These are phyloP conservation scores for Lodderomyces oxycetoniae DNA, from an alignment of 1,139 yeast species.

Conservation along the genomic window DNA sequence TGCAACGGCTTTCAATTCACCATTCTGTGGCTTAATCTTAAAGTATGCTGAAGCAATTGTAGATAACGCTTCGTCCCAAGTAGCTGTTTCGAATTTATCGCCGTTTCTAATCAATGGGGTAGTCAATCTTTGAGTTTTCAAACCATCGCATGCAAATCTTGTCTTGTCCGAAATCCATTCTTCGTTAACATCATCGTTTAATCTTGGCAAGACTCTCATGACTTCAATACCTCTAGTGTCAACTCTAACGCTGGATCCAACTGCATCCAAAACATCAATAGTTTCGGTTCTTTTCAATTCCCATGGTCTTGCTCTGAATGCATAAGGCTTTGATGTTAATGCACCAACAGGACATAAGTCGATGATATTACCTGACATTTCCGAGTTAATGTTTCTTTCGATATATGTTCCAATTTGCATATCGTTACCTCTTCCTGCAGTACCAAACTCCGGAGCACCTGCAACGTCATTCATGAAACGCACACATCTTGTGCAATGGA, in stretches of 20 bases:
- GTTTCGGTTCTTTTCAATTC: constrained; percentile 87
- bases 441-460: constrained; percentile 89
- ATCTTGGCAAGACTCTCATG: constrained; percentile 81
- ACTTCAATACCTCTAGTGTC: constrained; percentile 88
- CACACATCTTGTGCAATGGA: constrained; percentile 90
- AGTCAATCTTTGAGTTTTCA: constrained; percentile 81
- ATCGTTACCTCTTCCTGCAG: constrained; percentile 87
- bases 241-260: constrained; percentile 79
- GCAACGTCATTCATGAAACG: constrained; percentile 89
- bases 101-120: constrained; percentile 75
- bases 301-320: constrained; percentile 92
- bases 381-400: constrained; percentile 79
- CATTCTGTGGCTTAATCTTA: constrained; percentile 55
- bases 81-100: constrained; percentile 65
- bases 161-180: constrained; percentile 92
- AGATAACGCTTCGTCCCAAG: constrained; percentile 85
- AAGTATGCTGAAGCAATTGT: constrained; percentile 63
- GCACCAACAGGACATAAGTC: constrained; percentile 95
- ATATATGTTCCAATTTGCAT: constrained; percentile 90
- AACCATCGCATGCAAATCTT: constrained; percentile 81
- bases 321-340: constrained; percentile 82
- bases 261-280: constrained; percentile 78
- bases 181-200: constrained; percentile 83
- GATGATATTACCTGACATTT: constrained; percentile 81
- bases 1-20: constrained; percentile 75